Conservation (phyloP, 148 eudicot species). For the Selenicereus undatus region DNA sequence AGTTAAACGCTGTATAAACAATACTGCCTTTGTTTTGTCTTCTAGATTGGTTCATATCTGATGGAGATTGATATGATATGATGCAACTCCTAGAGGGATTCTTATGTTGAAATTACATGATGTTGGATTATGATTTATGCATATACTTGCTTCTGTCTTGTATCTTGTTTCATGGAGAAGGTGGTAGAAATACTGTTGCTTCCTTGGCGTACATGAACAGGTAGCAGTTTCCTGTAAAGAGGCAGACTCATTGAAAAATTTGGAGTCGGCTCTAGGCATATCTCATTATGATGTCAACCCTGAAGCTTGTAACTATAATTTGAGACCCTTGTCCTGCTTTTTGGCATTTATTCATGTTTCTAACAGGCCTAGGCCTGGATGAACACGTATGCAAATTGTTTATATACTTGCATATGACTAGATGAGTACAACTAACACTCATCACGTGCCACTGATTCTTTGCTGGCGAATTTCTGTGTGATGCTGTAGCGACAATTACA, state of each 20-base stretch:
- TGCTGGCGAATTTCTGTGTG: not conserved
- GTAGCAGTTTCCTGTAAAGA: not conserved
- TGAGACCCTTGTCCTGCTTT: not conserved
- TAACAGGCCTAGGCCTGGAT: not conserved
- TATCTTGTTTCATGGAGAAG: not conserved
- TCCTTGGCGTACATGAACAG: not conserved
- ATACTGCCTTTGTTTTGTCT: not conserved
- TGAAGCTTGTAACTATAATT: not conserved
- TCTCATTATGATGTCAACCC: not conserved
- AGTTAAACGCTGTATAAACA: not conserved
- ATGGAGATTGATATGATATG: not conserved
- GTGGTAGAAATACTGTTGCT: not conserved
- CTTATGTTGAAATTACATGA: not conserved
- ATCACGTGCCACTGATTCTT: not conserved
- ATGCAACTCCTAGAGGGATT: not conserved
- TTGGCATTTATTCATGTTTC: not conserved
- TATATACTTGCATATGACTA: not conserved
- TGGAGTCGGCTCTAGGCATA: not conserved
- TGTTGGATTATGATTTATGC: not conserved
- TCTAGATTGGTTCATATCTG: not conserved
- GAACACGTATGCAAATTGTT: not conserved
- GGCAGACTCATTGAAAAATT: not conserved
- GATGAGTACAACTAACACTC: not conserved
- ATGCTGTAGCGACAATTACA: not conserved
- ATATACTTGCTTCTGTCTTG: not conserved